Base-by-base conservation (phyloP, 2,329 filamentous ascomycete species). In the Torrubiella hemipterigena region DNA sequence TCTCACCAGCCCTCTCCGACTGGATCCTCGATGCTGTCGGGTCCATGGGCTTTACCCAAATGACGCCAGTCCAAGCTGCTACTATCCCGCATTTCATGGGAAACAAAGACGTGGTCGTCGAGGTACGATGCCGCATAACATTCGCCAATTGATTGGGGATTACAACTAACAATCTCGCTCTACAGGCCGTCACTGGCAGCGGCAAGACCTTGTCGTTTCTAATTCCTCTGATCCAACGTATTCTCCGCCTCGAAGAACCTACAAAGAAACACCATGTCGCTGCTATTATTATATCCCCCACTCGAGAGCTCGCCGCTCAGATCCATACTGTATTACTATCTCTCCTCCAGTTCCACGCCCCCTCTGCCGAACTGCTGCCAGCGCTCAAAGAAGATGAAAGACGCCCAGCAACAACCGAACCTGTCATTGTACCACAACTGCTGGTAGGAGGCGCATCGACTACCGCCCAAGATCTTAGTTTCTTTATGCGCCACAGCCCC, bases 1-100 rank as follows among this genome's bases (percentile, higher is more conserved):
- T 63, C 17, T 51, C 49, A 7, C 56, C 59, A 11, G 47, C 52
- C 4, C 47, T 63, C n/a, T 47, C 56, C 19, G 49, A 54, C 73
- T 96, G 87, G 85, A 75, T 91, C 34, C 63, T 91, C 32, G 83
- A 93, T 42, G 86, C 85, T 36, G 77, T 93, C 29, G 67, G 76
- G 30, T 74, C 77, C 41, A 89, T 91, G 78, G 84, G 85, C 38
- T 94, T 94, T 55, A 63, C 68, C 40, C 78, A 81, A 52, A 87
- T 91, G 69, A 95, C 87, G 4, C 89, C 89, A 1, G 87, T 95
- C n/a, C 89, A 96, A 59, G 84, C 87, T 27, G 89, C 85, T 36
- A 81, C 84, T 5, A 81, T 95, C 42, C 85, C 86, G 10, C 71
- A 94, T 31, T 91, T 94, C 51, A 77, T 87, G 58, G 78, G 76